Base-by-base conservation (phyloP, 192 early-diverging fungal genomes). In the Coemansia sp. region DNA sequence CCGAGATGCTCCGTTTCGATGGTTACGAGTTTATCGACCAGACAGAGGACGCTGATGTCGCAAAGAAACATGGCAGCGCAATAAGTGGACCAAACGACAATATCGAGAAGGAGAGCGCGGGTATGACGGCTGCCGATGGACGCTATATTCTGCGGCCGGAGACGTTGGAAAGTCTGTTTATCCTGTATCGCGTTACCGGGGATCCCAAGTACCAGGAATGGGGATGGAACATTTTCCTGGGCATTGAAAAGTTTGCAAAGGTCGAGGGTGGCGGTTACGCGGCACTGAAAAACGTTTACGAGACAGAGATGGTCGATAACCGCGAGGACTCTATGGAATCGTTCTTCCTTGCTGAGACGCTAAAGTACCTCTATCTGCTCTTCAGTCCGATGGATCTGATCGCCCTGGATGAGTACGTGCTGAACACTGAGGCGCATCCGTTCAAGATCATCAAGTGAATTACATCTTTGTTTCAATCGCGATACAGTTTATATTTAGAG, bases 401-500 rank as follows among this genome's bases (percentile, higher is more conserved):
- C 33, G 75, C 90, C 11, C 77, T 96, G 41, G 89, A 93, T 60
- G 70, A 92, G 73, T 95, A 86, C 77, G 94, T 98, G 6, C 86
- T 97, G 62, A 98, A 93, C 65, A 98, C 96, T 4, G 96, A 97
- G 72, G 95, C 93, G 19, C 96, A 97, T 78, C 93, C 93, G 47
- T 60, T 97, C 25, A 65, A 70, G 41, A 75, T 83, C 23, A 68
- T 60, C n/a, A 65, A 63, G 47, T 50, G 22, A 48, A 25, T 4
- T 1, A 11, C 40, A 42, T 42, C 40, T n/a, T n/a, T n/a, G n/a
- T n/a, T n/a, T n/a, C n/a, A n/a, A n/a, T n/a, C n/a, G n/a, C n/a
- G n/a, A n/a, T n/a, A n/a, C n/a, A n/a, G n/a, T n/a, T n/a, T n/a
- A n/a, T n/a, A n/a, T n/a, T n/a, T n/a, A n/a, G n/a, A n/a, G n/a